Evolutionary conservation across 164 flowering plant species (phyloP).

Genomic region (Vitis rotundifolia): DNA sequence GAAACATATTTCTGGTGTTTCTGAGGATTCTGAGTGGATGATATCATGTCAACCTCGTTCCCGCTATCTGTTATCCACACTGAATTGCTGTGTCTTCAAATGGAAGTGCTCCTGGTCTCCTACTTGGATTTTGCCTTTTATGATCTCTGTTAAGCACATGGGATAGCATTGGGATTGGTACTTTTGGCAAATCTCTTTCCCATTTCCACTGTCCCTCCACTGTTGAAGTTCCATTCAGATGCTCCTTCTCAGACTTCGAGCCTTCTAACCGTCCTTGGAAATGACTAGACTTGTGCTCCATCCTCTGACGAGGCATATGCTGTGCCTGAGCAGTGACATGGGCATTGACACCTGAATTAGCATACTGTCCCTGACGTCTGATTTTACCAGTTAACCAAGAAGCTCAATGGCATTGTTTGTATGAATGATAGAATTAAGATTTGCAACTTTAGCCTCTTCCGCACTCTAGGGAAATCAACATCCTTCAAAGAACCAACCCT

Average conservation of each 20-base stretch:
- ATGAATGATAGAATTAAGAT: too few species aligned
- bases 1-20: too few species aligned
- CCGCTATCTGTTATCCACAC: too few species aligned
- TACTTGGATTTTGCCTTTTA: too few species aligned
- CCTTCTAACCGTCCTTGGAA: conserved; percentile 30
- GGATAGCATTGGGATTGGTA: conserved; percentile 23
- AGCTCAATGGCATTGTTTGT: background rate
- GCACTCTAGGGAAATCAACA: too few species aligned
- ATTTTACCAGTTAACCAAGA: conserved; percentile 12
- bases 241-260: conserved; percentile 30
- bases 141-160: conserved; percentile 8
- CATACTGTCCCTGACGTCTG: conserved; percentile 34
- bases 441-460: too few species aligned
- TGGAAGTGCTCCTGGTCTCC: too few species aligned
- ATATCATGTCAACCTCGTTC: too few species aligned
- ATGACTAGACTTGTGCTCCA: conserved; percentile 23
- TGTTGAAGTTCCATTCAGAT: conserved; percentile 15
- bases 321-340: conserved; percentile 26
- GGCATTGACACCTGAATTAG: conserved; percentile 25
- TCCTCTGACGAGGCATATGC: conserved; percentile 24
- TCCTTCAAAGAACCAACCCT: too few species aligned
- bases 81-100: too few species aligned
- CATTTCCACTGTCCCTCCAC: conserved; percentile 32
- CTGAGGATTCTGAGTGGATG: too few species aligned
- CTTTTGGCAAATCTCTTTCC: conserved; percentile 33